Evolutionary conservation across 345 rosid species (phyloP), one percentile per base, ranked within the genome.

Genomic region (Diplotaxis tenuifolia): DNA sequence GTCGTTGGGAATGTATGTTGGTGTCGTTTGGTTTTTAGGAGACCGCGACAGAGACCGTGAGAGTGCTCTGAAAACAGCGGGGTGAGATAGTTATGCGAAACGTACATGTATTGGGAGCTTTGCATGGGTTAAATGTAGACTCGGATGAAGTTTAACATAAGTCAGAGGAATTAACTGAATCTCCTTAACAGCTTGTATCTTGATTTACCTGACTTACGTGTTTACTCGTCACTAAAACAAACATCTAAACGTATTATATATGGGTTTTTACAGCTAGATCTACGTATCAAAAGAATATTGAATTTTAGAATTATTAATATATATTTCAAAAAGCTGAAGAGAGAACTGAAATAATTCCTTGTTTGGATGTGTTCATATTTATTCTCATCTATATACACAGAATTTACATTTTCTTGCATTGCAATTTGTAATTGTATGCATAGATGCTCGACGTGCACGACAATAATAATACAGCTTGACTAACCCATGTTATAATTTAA

Each of bases 401-500:
- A 12, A 6, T 1, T 23, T n/a, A 32, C n/a, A 67, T 29, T 74
- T 66, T 53, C 55, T 36, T 62, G 69, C 61, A 67, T 67, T 32
- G 40, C 42, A 34, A 7, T 58, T 34, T 58, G 9, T 53, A 74
- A 58, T n/a, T n/a, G n/a, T n/a, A 15, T 32, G 56, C 4, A 62
- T 21, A 50, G n/a, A 47, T 20, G 56, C 29, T 47, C 70, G 79
- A 76, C 75, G 79, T 76, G 79, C 79, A 70, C 75, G 71, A 56
- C 75, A 76, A 57, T 77, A 65, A 71, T 76, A 59, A 36, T 42
- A 69, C 65, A 75, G 56, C 55, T 21, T n/a, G 68, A 77, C 80
- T n/a, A 58, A 45, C 67, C 62, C 71, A 56, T 76, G 75, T 70
- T 70, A 58, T 71, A 65, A 66, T 77, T 65, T 77, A 77, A 31